A percentile compares a stretch with the other conserved stretches of the same genome.
These are phyloP conservation scores for Cytidiella melzeri DNA, from an alignment of 768 basidiomycete species.

Conservation along the genomic window DNA sequence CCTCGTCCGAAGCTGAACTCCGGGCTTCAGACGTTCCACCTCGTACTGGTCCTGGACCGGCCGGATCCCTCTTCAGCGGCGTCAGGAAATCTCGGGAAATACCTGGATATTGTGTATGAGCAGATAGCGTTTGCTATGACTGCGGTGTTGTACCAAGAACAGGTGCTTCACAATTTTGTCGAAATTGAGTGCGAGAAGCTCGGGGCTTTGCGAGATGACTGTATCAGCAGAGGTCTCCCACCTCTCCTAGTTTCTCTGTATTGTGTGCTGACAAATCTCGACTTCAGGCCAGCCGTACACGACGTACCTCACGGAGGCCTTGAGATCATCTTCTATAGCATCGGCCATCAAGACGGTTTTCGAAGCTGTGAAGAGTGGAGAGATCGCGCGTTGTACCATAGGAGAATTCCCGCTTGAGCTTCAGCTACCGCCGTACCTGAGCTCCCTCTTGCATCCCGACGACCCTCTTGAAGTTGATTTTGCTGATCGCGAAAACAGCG, in stretches of 20 bases:
- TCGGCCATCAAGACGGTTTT: constrained; percentile 75
- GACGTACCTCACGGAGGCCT: constrained; percentile 49
- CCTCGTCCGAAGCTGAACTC: constrained; percentile 22
- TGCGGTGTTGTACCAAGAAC: constrained; percentile 89
- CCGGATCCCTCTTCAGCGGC: constrained; percentile 87
- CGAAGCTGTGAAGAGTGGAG: constrained; percentile 67
- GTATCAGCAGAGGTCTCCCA: constrained; percentile 50
- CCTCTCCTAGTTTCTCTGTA: neutral
- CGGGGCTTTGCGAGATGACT: constrained; percentile 64
- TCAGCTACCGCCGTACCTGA: constrained; percentile 79
- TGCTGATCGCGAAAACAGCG: constrained; percentile 42
- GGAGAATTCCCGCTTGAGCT: constrained; percentile 78
- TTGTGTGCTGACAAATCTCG: neutral
- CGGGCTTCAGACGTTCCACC: constrained; percentile 75
- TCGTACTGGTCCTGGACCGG: constrained; percentile 81
- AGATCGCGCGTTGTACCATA: constrained; percentile 74
- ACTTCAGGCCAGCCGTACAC: constrained; percentile 52
- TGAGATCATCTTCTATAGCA: constrained; percentile 65
- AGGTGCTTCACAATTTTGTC: constrained; percentile 81
- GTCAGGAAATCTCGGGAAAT: constrained; percentile 68
- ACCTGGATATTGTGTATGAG: constrained; percentile 84
- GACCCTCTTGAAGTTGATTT: constrained; percentile 52
- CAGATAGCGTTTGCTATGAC: constrained; percentile 87
- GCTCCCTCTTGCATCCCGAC: constrained; percentile 60
- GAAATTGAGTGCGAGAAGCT: constrained; percentile 74